Conservation (phyloP, 2,329 filamentous ascomycete genomes). For the Eutypella sp. region DNA sequence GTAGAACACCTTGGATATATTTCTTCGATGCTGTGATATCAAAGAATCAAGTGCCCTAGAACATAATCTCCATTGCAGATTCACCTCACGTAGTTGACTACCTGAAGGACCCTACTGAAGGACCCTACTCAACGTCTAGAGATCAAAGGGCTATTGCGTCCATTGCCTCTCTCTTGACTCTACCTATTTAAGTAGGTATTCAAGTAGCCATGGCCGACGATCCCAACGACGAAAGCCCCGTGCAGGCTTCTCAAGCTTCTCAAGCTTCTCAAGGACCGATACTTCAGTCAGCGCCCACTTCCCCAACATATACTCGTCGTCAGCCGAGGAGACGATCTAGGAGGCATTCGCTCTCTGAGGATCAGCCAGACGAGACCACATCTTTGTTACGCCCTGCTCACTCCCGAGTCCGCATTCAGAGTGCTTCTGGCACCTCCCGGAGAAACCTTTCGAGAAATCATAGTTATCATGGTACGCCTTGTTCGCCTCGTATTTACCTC, state of each 20-base stretch:
- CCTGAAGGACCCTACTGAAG: too few relatives aligned
- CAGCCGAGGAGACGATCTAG: constrained; percentile 18
- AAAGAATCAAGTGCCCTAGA: too few relatives aligned
- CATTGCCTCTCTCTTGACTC: too few relatives aligned
- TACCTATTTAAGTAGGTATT: too few relatives aligned
- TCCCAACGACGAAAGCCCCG: constrained; percentile 9
- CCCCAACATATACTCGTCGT: constrained; percentile 16
- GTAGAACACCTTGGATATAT: too few relatives aligned
- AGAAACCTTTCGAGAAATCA: constrained; percentile 33
- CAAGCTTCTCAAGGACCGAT: constrained; percentile 12
- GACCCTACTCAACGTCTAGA: too few relatives aligned
- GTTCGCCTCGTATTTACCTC: neutral
- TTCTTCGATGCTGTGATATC: too few relatives aligned
- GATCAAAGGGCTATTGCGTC: too few relatives aligned
- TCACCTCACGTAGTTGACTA: too few relatives aligned
- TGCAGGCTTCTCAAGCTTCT: too few relatives aligned
- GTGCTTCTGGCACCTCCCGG: constrained; percentile 20
- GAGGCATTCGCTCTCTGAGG: constrained; percentile 17
- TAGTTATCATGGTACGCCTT: constrained; percentile 37
- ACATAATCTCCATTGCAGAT: too few relatives aligned
- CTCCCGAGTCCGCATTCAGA: constrained; percentile 38
- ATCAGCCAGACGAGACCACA: constrained; percentile 38
- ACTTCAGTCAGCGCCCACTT: constrained; percentile 13
- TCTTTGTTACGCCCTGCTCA: constrained; percentile 36
- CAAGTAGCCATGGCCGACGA: constrained; percentile 17